phyloP scores from a whole-genome alignment of 2,329 filamentous ascomycete species.

The Fusarium liriodendri region DNA sequence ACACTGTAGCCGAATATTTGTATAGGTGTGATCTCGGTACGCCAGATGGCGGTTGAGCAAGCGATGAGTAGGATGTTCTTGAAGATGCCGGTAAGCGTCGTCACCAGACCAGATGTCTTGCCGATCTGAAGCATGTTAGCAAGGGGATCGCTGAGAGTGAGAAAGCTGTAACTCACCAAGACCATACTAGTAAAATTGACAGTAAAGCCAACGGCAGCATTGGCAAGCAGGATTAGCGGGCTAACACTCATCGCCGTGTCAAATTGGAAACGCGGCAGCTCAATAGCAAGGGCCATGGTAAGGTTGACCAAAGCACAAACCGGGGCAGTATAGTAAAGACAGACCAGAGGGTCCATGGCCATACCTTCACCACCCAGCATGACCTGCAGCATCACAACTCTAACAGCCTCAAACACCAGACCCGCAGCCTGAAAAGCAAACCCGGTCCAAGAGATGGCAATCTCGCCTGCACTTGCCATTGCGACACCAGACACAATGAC shows the following conservation, averaged over 20 bases:
- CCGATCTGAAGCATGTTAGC: slow-evolving; percentile 1
- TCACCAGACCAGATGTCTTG: slow-evolving; percentile 14
- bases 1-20: slow-evolving; percentile 3
- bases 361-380: slow-evolving; percentile 28
- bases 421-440: slow-evolving; percentile 10
- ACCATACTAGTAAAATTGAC: slow-evolving; percentile 23
- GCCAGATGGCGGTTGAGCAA: slow-evolving; percentile 12
- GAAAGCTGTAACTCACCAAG: not conserved
- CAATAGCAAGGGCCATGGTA: not conserved
- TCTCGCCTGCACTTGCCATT: slow-evolving; percentile 2
- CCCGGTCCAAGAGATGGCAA: slow-evolving; percentile 5
- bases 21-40: not conserved
- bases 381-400: slow-evolving; percentile 29
- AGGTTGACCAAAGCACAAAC: slow-evolving; percentile 11
- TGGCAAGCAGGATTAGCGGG: not conserved
- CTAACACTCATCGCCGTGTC: not conserved
- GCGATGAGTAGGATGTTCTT: slow-evolving; percentile 9
- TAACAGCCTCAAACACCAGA: slow-evolving; percentile 18
- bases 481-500: slow-evolving; percentile 4
- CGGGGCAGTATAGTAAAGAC: slow-evolving; percentile 28
- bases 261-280: slow-evolving; percentile 5
- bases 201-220: slow-evolving; percentile 8
- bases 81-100: slow-evolving; percentile 7
- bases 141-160: accelerated
- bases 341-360: slow-evolving; percentile 30